Evolutionary conservation across 108 stramenopile genomes (phyloP), one percentile per base, ranked within the genome.

Genomic region (Nannochloropsis oceanica): DNA sequence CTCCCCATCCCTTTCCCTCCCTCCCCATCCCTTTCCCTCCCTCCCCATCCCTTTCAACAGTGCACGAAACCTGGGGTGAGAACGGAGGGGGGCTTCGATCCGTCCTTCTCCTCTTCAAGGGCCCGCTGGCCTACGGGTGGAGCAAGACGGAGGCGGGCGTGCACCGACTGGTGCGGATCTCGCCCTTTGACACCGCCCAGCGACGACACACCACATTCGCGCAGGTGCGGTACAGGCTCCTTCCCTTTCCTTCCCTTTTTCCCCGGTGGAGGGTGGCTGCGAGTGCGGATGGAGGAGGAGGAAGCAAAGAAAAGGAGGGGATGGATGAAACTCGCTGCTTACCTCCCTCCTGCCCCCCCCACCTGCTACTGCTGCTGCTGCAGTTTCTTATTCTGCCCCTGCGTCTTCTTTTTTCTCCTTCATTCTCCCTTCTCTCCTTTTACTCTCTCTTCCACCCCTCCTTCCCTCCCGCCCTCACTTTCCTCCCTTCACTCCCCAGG

Each of bases 141-240:
- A 93, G 96, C 83, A 89, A 92, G 81, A 91, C 91, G 1, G 97
- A 97, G 89, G 94, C 94, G 89, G 97, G 97, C 22, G 93, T 95
- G 11, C 97, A 97, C 88, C 90, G 96, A 0, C 87, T 97, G 46
- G 96, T n/a, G n/a, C 90, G 97, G 5, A 91, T 95, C 43, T 92
- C 91, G 44, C 96, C 96, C 8, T 97, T 95, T 88, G 94, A 95
- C 91, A 92, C 95, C 81, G 93, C 94, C 59, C 95, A 93, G 79
- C 96, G 96, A 85, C 93, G 97, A 12, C 95, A 96, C 90, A 97
- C 97, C 22, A 95, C 96, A 34, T 97, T 97, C 92, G 95, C 95
- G 9, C 94, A 93, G 13, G 96, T 97, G 26, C n/a, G n/a, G n/a
- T n/a, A n/a, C n/a, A n/a, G n/a, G n/a, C n/a, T n/a, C n/a, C n/a